A percentile compares a stretch with the other conserved stretches of the same genome.
Evolutionary conservation across 768 basidiomycete species (phyloP).

Genomic region (Exidia glandulosa): DNA sequence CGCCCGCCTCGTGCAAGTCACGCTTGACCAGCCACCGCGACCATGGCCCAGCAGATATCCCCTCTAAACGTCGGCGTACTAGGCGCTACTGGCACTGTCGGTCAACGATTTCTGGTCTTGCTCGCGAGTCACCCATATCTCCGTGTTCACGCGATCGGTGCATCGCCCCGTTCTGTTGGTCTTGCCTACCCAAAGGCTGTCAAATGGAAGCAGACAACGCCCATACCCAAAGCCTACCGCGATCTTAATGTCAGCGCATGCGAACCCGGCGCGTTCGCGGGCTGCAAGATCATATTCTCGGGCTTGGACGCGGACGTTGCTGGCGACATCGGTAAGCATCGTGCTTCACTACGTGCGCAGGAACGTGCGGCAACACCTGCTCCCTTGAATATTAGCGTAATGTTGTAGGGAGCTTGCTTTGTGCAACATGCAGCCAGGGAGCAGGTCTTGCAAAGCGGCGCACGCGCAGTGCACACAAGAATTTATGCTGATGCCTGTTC

Average conservation of each 20-base stretch:
- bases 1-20: too few species aligned
- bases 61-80: conserved; percentile 59
- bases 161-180: conserved; percentile 79
- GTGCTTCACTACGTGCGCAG: background rate
- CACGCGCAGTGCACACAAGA: too few species aligned
- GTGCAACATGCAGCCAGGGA: too few species aligned
- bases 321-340: conserved; percentile 82
- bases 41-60: background rate
- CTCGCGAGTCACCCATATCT: conserved; percentile 89
- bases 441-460: too few species aligned
- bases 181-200: conserved; percentile 63
- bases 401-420: too few species aligned
- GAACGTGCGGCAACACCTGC: background rate
- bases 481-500: conserved; percentile 6
- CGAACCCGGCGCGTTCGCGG: conserved; percentile 59
- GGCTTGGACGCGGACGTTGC: conserved; percentile 95
- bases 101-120: conserved; percentile 87
- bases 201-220: conserved; percentile 79
- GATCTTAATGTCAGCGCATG: conserved; percentile 68
- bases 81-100: conserved; percentile 89
- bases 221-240: conserved; percentile 56
- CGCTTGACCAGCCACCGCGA: too few species aligned
- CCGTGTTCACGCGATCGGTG: conserved; percentile 73
- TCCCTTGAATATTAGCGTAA: too few species aligned
- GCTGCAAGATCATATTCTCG: conserved; percentile 83